phyloP scores from a whole-genome alignment of 345 rosid genomes.

The Linum lewisii region DNA sequence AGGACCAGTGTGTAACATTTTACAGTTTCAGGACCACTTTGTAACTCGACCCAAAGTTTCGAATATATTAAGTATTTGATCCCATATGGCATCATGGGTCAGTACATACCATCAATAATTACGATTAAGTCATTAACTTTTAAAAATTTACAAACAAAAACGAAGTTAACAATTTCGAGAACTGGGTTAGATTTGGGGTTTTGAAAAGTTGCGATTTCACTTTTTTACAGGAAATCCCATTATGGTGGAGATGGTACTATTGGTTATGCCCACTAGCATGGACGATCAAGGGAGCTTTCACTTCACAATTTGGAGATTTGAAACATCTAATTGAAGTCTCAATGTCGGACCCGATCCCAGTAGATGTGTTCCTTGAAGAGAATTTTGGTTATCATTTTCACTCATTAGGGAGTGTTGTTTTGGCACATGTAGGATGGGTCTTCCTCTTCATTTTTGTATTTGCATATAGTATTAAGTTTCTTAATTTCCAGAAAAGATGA shows the following conservation, averaged over 20 bases:
- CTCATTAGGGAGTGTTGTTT: constrained; percentile 22
- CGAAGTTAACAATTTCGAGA: too few species aligned
- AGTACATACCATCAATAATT: too few species aligned
- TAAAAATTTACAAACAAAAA: too few species aligned
- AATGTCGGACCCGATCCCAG: neutral
- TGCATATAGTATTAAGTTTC: constrained; percentile 35
- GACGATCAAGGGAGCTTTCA: constrained; percentile 32
- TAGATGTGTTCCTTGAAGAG: constrained; percentile 19
- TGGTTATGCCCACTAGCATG: constrained; percentile 39
- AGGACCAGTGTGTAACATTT: too few species aligned
- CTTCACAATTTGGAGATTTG: constrained; percentile 28
- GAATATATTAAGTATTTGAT: too few species aligned
- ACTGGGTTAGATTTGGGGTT: too few species aligned
- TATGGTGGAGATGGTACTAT: constrained; percentile 51
- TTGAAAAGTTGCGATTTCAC: too few species aligned
- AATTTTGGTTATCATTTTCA: constrained; percentile 26
- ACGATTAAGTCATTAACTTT: too few species aligned
- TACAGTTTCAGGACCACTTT: too few species aligned
- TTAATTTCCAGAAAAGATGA: constrained; percentile 35
- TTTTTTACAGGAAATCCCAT: constrained; percentile 22
- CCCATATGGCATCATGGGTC: too few species aligned
- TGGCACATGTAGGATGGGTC: constrained; percentile 32
- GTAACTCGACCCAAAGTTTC: too few species aligned
- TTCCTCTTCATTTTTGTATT: constrained; percentile 32
- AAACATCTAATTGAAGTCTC: neutral